Conservation (phyloP, 768 basidiomycete genomes). For the Hericium alpestre region DNA sequence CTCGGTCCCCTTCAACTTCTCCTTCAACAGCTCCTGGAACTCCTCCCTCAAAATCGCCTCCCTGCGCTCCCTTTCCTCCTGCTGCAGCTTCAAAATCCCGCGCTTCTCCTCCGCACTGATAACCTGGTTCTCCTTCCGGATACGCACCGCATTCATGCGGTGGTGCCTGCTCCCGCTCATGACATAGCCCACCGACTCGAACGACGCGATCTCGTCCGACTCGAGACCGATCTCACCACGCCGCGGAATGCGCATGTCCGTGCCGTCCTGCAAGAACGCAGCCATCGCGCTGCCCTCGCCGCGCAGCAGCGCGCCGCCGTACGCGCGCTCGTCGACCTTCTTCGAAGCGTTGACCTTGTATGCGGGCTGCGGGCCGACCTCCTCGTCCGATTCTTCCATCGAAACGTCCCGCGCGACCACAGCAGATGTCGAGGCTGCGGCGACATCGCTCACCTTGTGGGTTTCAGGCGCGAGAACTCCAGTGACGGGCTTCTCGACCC, state of each 20-base stretch:
- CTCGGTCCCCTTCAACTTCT: conserved; percentile 52
- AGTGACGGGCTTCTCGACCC: conserved; percentile 50
- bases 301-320: conserved; percentile 80
- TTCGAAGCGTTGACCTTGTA: conserved; percentile 26
- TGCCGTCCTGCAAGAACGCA: conserved; percentile 78
- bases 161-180: conserved; percentile 94
- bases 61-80: conserved; percentile 84
- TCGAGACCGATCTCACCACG: conserved; percentile 97
- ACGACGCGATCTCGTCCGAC: conserved; percentile 77
- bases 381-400: conserved; percentile 41
- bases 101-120: conserved; percentile 98
- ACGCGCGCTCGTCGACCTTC: conserved; percentile 71
- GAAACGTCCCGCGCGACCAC: neutral
- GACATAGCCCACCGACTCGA: conserved; percentile 87
- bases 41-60: conserved; percentile 85
- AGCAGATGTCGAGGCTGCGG: neutral
- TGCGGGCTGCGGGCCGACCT: conserved; percentile 73
- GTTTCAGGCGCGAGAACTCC: conserved; percentile 18
- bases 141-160: conserved; percentile 97
- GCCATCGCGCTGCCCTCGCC: conserved; percentile 99
- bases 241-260: conserved; percentile 83
- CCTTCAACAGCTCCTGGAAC: conserved; percentile 74
- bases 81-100: conserved; percentile 88
- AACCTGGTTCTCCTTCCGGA: conserved; percentile 99
- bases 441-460: neutral